Evolutionary conservation across 2,329 filamentous ascomycete species (phyloP).

Genomic region (Ceratocystiopsis minuta): DNA sequence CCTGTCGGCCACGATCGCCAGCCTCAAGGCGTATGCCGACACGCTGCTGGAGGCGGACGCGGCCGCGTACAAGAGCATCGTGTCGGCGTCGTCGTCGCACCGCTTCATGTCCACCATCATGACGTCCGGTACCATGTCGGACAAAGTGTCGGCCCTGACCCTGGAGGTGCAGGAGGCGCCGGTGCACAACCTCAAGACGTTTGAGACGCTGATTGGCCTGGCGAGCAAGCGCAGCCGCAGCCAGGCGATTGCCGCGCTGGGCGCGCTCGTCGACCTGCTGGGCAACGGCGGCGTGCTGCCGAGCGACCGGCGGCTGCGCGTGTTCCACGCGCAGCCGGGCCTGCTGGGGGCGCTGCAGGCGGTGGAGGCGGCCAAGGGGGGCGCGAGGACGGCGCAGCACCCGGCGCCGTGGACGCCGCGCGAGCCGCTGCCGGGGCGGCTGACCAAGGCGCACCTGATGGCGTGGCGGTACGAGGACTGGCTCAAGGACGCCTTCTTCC

Average conservation of each 20-base stretch:
- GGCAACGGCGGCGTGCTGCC: constrained; percentile 78
- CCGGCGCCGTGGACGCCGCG: constrained; percentile 42
- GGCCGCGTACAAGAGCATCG: constrained; percentile 51
- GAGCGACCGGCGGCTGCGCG: constrained; percentile 58
- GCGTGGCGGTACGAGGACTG: constrained; percentile 89
- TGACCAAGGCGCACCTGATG: constrained; percentile 64
- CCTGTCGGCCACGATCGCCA: constrained; percentile 25
- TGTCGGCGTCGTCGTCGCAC: constrained; percentile 69
- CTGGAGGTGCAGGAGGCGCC: constrained; percentile 92
- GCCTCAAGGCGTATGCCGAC: constrained; percentile 51
- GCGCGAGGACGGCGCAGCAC: too few relatives aligned
- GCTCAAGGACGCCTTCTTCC: constrained; percentile 87
- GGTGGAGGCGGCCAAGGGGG: constrained; percentile 10
- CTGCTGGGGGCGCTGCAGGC: constrained; percentile 55
- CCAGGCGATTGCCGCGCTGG: constrained; percentile 81
- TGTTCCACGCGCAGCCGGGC: constrained; percentile 64
- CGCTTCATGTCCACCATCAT: constrained; percentile 97
- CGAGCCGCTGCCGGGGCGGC: constrained; percentile 53
- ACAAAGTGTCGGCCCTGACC: constrained; percentile 91
- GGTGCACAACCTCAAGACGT: constrained; percentile 74
- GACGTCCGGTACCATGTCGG: constrained; percentile 85
- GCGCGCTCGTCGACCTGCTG: constrained; percentile 84
- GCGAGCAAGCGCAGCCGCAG: constrained; percentile 89
- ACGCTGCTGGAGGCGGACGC: constrained; percentile 63
- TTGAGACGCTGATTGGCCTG: constrained; percentile 65